Evolutionary conservation across 2,329 filamentous ascomycete species (phyloP).

Genomic region (Fusarium tupiense): DNA sequence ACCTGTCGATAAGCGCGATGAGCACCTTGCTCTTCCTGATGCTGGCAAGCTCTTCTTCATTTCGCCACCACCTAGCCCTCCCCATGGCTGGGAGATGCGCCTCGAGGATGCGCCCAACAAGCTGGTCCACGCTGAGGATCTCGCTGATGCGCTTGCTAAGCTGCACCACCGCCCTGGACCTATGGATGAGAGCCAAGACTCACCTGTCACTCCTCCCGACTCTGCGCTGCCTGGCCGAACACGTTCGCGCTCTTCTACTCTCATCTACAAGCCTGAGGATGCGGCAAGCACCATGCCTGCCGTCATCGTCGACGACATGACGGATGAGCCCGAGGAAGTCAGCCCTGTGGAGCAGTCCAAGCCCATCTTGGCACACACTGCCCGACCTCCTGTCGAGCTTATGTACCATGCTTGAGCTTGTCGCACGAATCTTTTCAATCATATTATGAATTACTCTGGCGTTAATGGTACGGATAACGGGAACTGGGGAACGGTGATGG

Average conservation of each 20-base stretch:
- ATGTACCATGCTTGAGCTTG: slow-evolving; percentile 57
- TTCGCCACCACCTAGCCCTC: slow-evolving; percentile 73
- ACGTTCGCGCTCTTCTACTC: slow-evolving; percentile 70
- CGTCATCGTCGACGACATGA: slow-evolving; percentile 75
- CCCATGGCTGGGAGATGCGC: slow-evolving; percentile 74
- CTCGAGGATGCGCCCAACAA: slow-evolving; percentile 77
- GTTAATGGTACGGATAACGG: slow-evolving; percentile 31
- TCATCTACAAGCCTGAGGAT: slow-evolving; percentile 71
- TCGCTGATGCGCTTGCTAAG: slow-evolving; percentile 72
- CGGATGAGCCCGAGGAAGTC: slow-evolving; percentile 60
- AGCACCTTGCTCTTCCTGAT: slow-evolving; percentile 72
- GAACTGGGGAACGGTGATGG: not conserved
- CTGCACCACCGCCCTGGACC: slow-evolving; percentile 61
- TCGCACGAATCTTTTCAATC: not conserved
- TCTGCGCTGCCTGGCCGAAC: slow-evolving; percentile 43
- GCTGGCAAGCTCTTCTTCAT: slow-evolving; percentile 79
- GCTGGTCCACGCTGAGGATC: slow-evolving; percentile 73
- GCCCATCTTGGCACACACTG: slow-evolving; percentile 68
- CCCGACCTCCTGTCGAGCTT: slow-evolving; percentile 72
- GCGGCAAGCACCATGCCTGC: slow-evolving; percentile 66
- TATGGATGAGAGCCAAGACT: slow-evolving; percentile 48
- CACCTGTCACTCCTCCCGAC: slow-evolving; percentile 47
- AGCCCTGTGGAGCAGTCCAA: slow-evolving; percentile 55
- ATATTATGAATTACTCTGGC: slow-evolving; percentile 26
- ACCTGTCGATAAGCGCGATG: slow-evolving; percentile 62